Evolutionary conservation across 2,329 filamentous ascomycete species (phyloP).

Genomic region (Epichloe sp.): DNA sequence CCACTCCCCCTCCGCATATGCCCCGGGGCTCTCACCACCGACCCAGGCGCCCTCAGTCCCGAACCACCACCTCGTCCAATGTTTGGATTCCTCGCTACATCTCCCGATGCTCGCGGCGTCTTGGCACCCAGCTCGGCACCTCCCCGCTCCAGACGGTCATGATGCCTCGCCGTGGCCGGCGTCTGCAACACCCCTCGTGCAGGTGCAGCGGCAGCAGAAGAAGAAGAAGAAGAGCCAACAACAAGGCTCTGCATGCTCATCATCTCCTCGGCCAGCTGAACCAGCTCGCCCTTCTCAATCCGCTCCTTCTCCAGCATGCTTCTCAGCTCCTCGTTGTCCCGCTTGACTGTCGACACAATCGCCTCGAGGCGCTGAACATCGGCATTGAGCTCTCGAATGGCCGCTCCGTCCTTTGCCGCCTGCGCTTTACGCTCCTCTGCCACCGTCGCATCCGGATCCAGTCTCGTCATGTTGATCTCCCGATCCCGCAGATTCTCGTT

Average conservation of each 20-base stretch:
- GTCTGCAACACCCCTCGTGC: constrained; percentile 10
- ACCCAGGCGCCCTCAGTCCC: constrained; percentile 48
- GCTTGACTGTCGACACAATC: constrained; percentile 55
- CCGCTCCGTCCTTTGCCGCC: constrained; percentile 52
- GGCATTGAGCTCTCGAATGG: constrained; percentile 57
- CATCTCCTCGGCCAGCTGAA: constrained; percentile 73
- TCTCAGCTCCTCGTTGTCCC: constrained; percentile 54
- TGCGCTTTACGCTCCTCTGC: constrained; percentile 38
- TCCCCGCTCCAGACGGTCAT: background rate
- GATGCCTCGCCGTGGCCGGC: background rate
- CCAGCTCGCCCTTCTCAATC: constrained; percentile 72
- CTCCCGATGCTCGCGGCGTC: constrained; percentile 34
- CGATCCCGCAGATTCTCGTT: constrained; percentile 59
- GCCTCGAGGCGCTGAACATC: constrained; percentile 63
- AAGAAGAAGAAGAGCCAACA: constrained; percentile 6
- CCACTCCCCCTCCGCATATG: constrained; percentile 33
- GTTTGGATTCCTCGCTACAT: constrained; percentile 28
- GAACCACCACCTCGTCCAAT: constrained; percentile 29
- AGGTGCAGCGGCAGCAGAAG: background rate
- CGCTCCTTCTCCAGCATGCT: constrained; percentile 59
- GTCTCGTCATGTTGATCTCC: constrained; percentile 51
- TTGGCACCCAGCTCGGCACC: constrained; percentile 11
- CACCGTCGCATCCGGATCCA: constrained; percentile 32
- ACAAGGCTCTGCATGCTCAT: constrained; percentile 51
- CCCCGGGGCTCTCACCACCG: constrained; percentile 28